A percentile compares a stretch with the other conserved stretches of the same genome.
phyloP scores from a whole-genome alignment of 2,329 filamentous ascomycete genomes.

The Fusarium redolens region DNA sequence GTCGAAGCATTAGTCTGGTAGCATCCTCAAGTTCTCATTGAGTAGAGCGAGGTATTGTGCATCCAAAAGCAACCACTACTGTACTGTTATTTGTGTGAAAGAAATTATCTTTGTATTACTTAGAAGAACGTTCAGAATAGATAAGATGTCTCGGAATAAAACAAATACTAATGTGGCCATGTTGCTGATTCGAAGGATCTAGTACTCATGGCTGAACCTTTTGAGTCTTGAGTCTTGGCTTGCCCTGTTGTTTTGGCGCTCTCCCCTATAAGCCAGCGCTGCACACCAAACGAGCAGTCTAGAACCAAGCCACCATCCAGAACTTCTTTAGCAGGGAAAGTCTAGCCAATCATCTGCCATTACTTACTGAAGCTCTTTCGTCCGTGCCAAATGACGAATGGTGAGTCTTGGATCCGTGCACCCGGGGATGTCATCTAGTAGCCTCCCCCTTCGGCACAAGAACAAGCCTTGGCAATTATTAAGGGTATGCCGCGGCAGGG shows the following conservation, averaged over 20 bases:
- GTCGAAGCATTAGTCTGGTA: not conserved
- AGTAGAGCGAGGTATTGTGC: fast-evolving
- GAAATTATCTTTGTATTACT: too few relatives aligned
- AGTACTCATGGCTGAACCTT: not conserved
- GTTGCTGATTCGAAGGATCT: not conserved
- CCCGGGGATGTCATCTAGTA: too few relatives aligned
- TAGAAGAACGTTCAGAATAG: not conserved
- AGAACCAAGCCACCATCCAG: not conserved
- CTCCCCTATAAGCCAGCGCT: not conserved
- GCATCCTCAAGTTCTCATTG: not conserved
- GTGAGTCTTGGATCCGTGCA: not conserved
- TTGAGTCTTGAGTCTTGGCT: not conserved
- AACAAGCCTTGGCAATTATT: not conserved
- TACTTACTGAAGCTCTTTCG: not conserved
- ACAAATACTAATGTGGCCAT: not conserved
- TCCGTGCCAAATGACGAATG: not conserved
- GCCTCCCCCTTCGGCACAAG: not conserved
- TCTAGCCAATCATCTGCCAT: not conserved
- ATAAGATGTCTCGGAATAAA: not conserved
- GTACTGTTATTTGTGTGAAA: not conserved
- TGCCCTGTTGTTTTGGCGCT: not conserved
- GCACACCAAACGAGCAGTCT: not conserved
- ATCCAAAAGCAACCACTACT: not conserved
- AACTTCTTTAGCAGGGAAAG: not conserved
- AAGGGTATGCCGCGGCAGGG: not conserved